Evolutionary conservation across 1,139 yeast genomes (phyloP).

Genomic region (Kluyveromyces sp.): DNA sequence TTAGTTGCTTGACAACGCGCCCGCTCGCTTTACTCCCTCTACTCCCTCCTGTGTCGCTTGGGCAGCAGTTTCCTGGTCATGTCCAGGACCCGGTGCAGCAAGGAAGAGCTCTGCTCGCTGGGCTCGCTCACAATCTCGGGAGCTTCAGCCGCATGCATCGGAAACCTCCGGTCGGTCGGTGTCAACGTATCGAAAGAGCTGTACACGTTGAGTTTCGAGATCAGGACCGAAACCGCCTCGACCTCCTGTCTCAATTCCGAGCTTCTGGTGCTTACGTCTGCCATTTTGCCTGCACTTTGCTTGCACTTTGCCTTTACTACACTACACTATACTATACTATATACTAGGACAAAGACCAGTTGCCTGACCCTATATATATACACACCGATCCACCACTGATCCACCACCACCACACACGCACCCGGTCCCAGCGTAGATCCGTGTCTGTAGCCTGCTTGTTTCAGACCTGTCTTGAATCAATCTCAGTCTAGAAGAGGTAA

Average conservation of each 20-base stretch:
- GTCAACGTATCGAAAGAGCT: background rate
- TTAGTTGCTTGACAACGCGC: too few species aligned
- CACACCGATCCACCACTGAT: too few species aligned
- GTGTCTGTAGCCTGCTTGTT: too few species aligned
- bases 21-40: too few species aligned
- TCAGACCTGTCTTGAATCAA: too few species aligned
- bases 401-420: too few species aligned
- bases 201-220: background rate
- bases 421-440: too few species aligned
- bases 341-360: too few species aligned
- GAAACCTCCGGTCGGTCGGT: background rate
- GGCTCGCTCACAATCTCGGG: background rate
- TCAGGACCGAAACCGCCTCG: background rate
- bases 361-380: too few species aligned
- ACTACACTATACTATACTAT: too few species aligned
- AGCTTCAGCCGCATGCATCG: background rate
- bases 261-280: background rate
- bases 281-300: background rate
- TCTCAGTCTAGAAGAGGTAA: too few species aligned
- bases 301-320: too few species aligned
- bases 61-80: constrained; percentile 7
- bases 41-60: background rate
- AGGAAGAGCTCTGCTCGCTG: background rate
- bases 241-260: background rate
- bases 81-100: background rate